Evolutionary conservation across 2,329 filamentous ascomycete genomes (phyloP).

Genomic region (Pseudopithomyces maydicus): DNA sequence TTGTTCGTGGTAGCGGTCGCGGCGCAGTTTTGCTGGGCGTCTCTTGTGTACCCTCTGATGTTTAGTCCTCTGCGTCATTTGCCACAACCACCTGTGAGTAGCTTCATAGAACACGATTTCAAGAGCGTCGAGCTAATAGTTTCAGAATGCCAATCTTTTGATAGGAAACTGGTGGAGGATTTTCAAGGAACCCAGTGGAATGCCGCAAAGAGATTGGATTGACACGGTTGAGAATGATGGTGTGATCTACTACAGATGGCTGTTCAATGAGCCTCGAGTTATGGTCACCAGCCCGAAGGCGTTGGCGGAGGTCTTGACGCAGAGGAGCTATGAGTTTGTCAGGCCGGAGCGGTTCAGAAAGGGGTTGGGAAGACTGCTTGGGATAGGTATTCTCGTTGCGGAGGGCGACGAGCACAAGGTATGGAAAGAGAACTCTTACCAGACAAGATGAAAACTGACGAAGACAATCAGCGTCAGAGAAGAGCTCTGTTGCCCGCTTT

Average conservation of each 20-base stretch:
- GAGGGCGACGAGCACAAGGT: conserved; percentile 89
- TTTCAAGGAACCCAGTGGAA: conserved; percentile 48
- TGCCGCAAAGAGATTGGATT: conserved; percentile 57
- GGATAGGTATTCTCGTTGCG: conserved; percentile 74
- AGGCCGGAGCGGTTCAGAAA: conserved; percentile 54
- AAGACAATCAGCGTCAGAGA: conserved; percentile 46
- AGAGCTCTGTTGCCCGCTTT: conserved; percentile 57
- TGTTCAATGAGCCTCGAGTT: conserved; percentile 53
- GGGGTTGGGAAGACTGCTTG: conserved; percentile 67
- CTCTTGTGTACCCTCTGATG: conserved; percentile 62
- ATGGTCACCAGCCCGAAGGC: conserved; percentile 54
- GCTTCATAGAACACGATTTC: background rate
- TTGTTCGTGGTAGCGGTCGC: conserved; percentile 47
- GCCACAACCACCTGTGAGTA: conserved; percentile 57
- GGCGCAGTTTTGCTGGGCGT: conserved; percentile 45
- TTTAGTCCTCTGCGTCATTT: conserved; percentile 64
- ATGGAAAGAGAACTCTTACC: conserved; percentile 29
- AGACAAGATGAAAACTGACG: conserved; percentile 4
- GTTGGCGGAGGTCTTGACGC: conserved; percentile 55
- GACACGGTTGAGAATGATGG: conserved; percentile 61
- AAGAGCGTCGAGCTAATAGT: background rate
- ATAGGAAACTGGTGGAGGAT: conserved; percentile 52
- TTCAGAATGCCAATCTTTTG: conserved; percentile 32
- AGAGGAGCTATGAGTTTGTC: conserved; percentile 57
- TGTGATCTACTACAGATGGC: conserved; percentile 57